Evolutionary conservation across 495 filamentous ascomycete genomes (phyloP).

Genomic region (Penicillium nucicola): DNA sequence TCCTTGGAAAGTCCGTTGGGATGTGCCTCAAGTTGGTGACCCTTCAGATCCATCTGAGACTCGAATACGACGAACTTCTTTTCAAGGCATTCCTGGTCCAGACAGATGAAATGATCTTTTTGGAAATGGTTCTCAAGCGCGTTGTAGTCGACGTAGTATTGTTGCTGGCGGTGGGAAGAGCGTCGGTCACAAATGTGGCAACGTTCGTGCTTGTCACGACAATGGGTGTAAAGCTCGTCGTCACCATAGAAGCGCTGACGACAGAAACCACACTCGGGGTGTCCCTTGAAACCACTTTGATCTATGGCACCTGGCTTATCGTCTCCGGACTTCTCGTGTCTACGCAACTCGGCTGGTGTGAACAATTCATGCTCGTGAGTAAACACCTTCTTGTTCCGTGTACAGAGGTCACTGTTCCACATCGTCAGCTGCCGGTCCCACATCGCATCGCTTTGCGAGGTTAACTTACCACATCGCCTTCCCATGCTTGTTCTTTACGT

Average conservation of each 20-base stretch:
- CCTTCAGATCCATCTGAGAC: constrained; percentile 89
- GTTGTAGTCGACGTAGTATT: constrained; percentile 87
- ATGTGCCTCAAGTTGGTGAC: constrained; percentile 75
- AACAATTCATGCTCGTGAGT: constrained; percentile 98
- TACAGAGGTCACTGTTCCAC: constrained; percentile 71
- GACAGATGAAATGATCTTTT: constrained; percentile 81
- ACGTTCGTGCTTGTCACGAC: constrained; percentile 85
- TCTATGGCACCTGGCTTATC: constrained; percentile 85
- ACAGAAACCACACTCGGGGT: constrained; percentile 94
- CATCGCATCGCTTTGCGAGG: not conserved
- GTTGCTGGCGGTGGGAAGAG: constrained; percentile 65
- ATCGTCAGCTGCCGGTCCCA: constrained; percentile 7
- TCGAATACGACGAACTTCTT: constrained; percentile 99
- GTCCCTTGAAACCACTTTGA: constrained; percentile 94
- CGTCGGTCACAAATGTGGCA: constrained; percentile 90
- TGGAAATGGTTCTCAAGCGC: constrained; percentile 80
- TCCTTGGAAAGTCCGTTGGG: constrained; percentile 78
- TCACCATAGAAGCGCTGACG: constrained; percentile 88
- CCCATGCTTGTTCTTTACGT: constrained; percentile 77
- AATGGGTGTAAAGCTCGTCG: constrained; percentile 92
- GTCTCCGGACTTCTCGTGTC: constrained; percentile 88
- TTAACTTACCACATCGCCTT: constrained; percentile 78
- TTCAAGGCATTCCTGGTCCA: constrained; percentile 82
- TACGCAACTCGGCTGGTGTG: constrained; percentile 70
- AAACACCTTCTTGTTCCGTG: constrained; percentile 94